A percentile compares a stretch with the other conserved stretches of the same genome.
phyloP scores from a whole-genome alignment of 805 yeast genomes.

The Lipomyces sp. region DNA sequence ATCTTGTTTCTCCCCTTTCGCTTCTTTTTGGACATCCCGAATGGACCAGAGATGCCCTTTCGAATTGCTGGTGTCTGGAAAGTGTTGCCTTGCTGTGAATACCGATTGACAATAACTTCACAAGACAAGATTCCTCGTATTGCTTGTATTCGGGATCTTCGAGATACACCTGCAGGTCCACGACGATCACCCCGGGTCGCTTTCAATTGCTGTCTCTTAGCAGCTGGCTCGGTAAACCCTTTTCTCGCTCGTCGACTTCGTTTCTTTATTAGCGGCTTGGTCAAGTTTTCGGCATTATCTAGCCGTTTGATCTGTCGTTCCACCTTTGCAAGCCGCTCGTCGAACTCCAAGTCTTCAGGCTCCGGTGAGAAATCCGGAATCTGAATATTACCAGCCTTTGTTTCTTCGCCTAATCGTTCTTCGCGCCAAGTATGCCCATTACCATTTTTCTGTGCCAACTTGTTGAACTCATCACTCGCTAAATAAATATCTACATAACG shows the following conservation, averaged over 20 bases:
- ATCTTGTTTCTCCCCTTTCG: slow-evolving; percentile 8
- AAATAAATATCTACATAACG: slow-evolving; percentile 13
- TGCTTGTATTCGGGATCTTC: background rate
- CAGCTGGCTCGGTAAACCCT: background rate
- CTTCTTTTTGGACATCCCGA: slow-evolving; percentile 9
- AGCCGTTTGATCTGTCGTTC: background rate
- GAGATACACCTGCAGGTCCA: background rate
- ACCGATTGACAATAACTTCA: slow-evolving; percentile 14
- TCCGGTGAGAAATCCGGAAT: slow-evolving; percentile 1
- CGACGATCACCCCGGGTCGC: slow-evolving; percentile 3
- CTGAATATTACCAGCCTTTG: background rate
- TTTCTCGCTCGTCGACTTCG: background rate
- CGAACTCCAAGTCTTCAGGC: background rate
- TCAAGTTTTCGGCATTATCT: background rate
- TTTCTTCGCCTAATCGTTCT: background rate
- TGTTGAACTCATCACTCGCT: slow-evolving; percentile 2
- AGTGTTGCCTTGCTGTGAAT: slow-evolving; percentile 9
- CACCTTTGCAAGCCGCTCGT: background rate
- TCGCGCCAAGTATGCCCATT: background rate
- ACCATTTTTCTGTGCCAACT: background rate
- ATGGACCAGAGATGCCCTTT: background rate
- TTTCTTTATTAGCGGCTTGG: background rate
- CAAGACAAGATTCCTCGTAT: slow-evolving; percentile 11
- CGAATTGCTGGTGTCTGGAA: slow-evolving; percentile 4
- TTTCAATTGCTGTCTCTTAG: background rate